phyloP scores from a whole-genome alignment of 2,329 filamentous ascomycete species.

The Neofusicoccum laricinum region DNA sequence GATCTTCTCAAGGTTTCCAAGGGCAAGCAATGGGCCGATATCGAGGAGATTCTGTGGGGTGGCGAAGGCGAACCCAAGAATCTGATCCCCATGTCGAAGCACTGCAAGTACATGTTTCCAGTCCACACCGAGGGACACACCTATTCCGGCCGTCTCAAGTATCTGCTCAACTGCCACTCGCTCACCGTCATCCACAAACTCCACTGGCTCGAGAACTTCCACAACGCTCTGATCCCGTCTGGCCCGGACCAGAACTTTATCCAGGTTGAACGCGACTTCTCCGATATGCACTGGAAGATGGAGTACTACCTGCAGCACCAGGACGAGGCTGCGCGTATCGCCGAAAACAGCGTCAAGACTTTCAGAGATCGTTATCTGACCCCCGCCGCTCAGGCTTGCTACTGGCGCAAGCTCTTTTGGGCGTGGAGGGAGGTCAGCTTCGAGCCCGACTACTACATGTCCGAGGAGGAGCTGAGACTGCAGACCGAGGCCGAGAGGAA shows the following conservation, averaged over 20 bases:
- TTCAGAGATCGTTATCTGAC: constrained; percentile 55
- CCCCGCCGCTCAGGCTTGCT: constrained; percentile 54
- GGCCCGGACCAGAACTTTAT: constrained; percentile 52
- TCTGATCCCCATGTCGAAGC: constrained; percentile 23
- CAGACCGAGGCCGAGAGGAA: constrained; percentile 6
- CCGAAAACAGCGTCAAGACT: constrained; percentile 45
- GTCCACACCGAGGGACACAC: constrained; percentile 26
- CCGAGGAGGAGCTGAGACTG: constrained; percentile 6
- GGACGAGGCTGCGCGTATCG: constrained; percentile 45
- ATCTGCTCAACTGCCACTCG: constrained; percentile 35
- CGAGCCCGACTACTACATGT: constrained; percentile 20
- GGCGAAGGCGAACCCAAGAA: constrained; percentile 11
- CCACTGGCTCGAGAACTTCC: constrained; percentile 49
- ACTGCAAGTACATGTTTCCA: constrained; percentile 22
- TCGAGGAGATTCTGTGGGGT: constrained; percentile 19
- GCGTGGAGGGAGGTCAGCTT: constrained; percentile 36
- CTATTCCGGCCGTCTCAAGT: constrained; percentile 33
- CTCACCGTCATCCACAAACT: constrained; percentile 52
- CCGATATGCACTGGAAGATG: constrained; percentile 37
- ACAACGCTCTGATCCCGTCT: constrained; percentile 42
- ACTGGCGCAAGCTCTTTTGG: constrained; percentile 50
- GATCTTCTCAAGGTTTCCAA: constrained; percentile 21
- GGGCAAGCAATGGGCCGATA: constrained; percentile 23
- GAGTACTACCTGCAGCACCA: constrained; percentile 36
- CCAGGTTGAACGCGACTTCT: constrained; percentile 46